These are phyloP conservation scores for Trametes cinnabarina DNA, from an alignment of 768 basidiomycete genomes.

Conservation along the genomic window DNA sequence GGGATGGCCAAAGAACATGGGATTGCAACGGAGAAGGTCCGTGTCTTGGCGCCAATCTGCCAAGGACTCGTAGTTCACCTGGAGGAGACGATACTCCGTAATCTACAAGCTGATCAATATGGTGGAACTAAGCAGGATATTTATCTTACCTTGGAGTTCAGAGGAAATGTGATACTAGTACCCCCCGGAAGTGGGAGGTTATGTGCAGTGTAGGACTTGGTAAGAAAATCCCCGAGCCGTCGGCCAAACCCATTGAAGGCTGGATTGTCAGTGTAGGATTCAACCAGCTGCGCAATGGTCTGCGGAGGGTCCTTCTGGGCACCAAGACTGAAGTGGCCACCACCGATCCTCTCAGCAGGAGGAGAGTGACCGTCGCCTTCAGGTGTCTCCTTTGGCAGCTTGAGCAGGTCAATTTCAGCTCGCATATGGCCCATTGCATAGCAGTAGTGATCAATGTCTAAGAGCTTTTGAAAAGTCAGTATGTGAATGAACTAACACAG, in stretches of 20 bases:
- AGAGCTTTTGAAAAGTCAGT: not conserved
- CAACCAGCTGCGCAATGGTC: not conserved
- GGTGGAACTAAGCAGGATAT: too few species aligned
- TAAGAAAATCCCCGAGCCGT: not conserved
- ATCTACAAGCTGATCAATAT: not conserved
- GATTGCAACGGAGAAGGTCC: constrained; percentile 7
- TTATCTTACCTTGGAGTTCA: not conserved
- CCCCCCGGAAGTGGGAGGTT: not conserved
- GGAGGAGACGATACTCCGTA: not conserved
- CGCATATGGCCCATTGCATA: not conserved
- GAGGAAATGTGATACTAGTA: not conserved
- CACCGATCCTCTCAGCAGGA: not conserved
- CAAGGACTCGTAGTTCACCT: constrained; percentile 2
- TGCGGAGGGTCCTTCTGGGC: not conserved
- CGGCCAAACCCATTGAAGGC: too few species aligned
- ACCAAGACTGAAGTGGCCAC: not conserved
- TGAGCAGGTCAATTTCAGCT: not conserved
- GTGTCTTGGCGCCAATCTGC: not conserved
- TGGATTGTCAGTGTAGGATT: not conserved
- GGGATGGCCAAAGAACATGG: not conserved
- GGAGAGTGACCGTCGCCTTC: not conserved
- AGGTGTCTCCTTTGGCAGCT: not conserved
- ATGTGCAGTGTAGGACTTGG: not conserved
- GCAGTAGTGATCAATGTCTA: not conserved
- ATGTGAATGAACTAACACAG: not conserved